These are phyloP conservation scores for Sclerotinia sclerotiorum DNA, from an alignment of 2,329 filamentous ascomycete genomes.

Conservation along the genomic window DNA sequence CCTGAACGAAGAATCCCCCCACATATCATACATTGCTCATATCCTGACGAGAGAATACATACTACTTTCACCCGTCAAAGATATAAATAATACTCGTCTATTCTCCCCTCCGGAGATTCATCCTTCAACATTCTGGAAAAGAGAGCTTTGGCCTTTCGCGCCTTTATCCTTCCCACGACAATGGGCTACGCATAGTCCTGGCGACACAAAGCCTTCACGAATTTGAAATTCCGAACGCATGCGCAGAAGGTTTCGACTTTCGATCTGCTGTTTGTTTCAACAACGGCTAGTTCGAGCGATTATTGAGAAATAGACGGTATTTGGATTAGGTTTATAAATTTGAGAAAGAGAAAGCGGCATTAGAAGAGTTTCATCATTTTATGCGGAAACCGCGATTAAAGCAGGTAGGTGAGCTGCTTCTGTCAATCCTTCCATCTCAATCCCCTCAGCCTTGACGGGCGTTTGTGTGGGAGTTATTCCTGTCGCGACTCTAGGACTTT, in stretches of 20 bases:
- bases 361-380: constrained; percentile 26
- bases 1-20: neutral
- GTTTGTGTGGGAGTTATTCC: neutral
- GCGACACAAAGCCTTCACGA: constrained; percentile 36
- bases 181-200: constrained; percentile 40
- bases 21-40: neutral
- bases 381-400: constrained; percentile 32
- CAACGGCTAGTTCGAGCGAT: constrained; percentile 27
- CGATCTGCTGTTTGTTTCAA: constrained; percentile 31
- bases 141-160: constrained; percentile 26
- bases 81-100: neutral
- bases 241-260: constrained; percentile 31
- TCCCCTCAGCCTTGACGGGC: neutral
- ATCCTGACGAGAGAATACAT: neutral
- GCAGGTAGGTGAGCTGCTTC: constrained; percentile 25
- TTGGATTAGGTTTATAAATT: constrained; percentile 27
- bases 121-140: neutral
- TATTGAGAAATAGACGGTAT: constrained; percentile 31
- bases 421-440: neutral
- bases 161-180: constrained; percentile 30
- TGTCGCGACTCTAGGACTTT: neutral
- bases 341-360: constrained; percentile 23
- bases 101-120: constrained; percentile 4
- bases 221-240: constrained; percentile 24
- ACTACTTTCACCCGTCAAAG: neutral